These are phyloP conservation scores for Cyathus striatus DNA, from an alignment of 768 basidiomycete genomes.

Conservation along the genomic window DNA sequence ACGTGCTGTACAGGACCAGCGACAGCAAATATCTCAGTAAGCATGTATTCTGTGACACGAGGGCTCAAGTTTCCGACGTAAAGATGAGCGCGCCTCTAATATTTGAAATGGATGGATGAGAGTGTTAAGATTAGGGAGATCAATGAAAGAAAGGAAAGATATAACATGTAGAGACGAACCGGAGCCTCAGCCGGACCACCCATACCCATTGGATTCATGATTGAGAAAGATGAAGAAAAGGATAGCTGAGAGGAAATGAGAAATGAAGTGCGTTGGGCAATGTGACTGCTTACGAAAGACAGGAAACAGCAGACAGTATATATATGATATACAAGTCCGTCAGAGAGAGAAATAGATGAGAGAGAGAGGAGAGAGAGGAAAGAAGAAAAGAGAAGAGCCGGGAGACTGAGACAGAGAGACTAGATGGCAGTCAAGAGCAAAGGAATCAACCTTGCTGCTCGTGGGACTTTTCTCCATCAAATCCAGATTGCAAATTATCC, in stretches of 20 bases:
- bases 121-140: conserved; percentile 14
- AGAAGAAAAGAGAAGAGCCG: too few species aligned
- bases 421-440: conserved; percentile 45
- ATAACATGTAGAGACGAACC: conserved; percentile 50
- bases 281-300: too few species aligned
- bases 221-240: conserved; percentile 51
- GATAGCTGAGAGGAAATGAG: conserved; percentile 34
- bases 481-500: too few species aligned
- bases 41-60: conserved; percentile 98
- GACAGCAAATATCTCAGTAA: conserved; percentile 95
- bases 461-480: too few species aligned
- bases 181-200: conserved; percentile 69
- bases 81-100: conserved; percentile 84
- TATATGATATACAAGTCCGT: conserved; percentile 53
- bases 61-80: conserved; percentile 98
- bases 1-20: conserved; percentile 97
- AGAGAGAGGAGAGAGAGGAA: conserved; percentile 36
- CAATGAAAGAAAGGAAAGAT: conserved; percentile 15
- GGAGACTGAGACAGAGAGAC: conserved; percentile 36
- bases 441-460: too few species aligned
- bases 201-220: conserved; percentile 80
- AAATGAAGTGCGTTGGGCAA: conserved; percentile 27
- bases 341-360: conserved; percentile 47
- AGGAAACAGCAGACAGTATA: too few species aligned
- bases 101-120: conserved; percentile 11